Conservation (phyloP, 495 filamentous ascomycete species). For the Cladorrhinum samala region DNA sequence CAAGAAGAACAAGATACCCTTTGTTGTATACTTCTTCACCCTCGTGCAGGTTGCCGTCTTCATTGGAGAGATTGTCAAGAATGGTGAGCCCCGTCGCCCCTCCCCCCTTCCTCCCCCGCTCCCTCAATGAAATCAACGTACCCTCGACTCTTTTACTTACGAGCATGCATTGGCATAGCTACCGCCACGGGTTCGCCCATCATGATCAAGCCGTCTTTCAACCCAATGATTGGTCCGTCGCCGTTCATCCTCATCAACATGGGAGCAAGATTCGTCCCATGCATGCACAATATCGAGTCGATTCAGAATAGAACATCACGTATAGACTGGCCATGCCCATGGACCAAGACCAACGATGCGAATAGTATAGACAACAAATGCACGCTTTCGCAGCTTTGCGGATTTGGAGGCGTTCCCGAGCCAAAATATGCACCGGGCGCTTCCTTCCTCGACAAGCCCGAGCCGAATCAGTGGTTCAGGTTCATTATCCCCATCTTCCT, state of each 20-base stretch:
- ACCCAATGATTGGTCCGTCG: slow-evolving; percentile 95
- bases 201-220: slow-evolving; percentile 77
- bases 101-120: background rate
- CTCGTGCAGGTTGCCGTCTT: slow-evolving; percentile 78
- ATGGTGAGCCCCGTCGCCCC: slow-evolving; percentile 49
- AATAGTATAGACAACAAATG: slow-evolving; percentile 48
- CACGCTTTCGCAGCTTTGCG: slow-evolving; percentile 71
- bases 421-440: slow-evolving; percentile 45
- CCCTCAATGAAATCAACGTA: background rate
- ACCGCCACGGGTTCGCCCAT: slow-evolving; percentile 70
- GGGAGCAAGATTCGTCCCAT: slow-evolving; percentile 87
- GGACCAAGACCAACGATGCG: slow-evolving; percentile 52
- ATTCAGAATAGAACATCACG: slow-evolving; percentile 47
- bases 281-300: slow-evolving; percentile 77
- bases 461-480: slow-evolving; percentile 91
- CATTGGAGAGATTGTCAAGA: slow-evolving; percentile 78
- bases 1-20: slow-evolving; percentile 58
- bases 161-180: no score
- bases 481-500: slow-evolving; percentile 96
- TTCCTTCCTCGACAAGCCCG: slow-evolving; percentile 28
- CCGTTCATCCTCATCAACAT: slow-evolving; percentile 89
- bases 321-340: slow-evolving; percentile 67
- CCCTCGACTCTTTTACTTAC: no score
- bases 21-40: slow-evolving; percentile 77
- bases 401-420: slow-evolving; percentile 66